Percentiles rank a stretch among this genome's conserved stretches.
Evolutionary conservation across 306 rosid genomes (phyloP).

Genomic region (Datisca glomerata): DNA sequence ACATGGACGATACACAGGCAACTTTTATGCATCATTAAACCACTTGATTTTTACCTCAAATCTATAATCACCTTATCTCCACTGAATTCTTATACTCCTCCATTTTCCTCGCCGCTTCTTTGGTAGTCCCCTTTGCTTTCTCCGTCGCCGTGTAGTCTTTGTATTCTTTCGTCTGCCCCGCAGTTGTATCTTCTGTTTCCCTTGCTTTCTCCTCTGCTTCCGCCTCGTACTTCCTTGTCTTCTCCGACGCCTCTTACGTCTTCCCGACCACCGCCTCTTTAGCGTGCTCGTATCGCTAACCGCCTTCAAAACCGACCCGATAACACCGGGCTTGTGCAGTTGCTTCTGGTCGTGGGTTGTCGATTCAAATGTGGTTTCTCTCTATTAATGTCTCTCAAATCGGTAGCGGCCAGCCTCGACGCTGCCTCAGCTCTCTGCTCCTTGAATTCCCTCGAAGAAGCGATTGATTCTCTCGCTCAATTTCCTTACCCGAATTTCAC

Average conservation of each 20-base stretch:
- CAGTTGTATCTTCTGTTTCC: conserved; percentile 1
- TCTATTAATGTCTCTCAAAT: conserved; percentile 30
- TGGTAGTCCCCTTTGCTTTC: background rate
- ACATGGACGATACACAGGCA: too few species aligned
- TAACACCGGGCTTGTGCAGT: conserved; percentile 33
- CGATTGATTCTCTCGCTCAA: too few species aligned
- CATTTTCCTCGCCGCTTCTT: background rate
- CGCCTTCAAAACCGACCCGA: conserved; percentile 42
- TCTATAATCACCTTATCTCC: too few species aligned
- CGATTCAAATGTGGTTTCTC: background rate
- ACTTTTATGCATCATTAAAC: too few species aligned
- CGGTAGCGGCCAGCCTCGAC: conserved; percentile 41
- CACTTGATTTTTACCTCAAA: too few species aligned
- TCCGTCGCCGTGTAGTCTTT: too few species aligned
- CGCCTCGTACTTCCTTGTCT: background rate
- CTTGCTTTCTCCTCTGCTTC: background rate
- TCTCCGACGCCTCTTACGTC: conserved; percentile 10
- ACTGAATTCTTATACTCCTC: conserved; percentile 19
- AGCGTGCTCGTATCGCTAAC: conserved; percentile 51
- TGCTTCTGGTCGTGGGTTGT: conserved; percentile 12
- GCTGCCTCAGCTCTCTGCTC: conserved; percentile 61
- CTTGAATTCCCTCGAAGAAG: conserved; percentile 36
- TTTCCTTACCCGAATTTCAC: too few species aligned
- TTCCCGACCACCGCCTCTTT: conserved; percentile 65
- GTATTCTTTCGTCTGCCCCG: too few species aligned